Conservation (phyloP, 2,329 filamentous ascomycete genomes). For the Fusarium sterilihyphosum region DNA sequence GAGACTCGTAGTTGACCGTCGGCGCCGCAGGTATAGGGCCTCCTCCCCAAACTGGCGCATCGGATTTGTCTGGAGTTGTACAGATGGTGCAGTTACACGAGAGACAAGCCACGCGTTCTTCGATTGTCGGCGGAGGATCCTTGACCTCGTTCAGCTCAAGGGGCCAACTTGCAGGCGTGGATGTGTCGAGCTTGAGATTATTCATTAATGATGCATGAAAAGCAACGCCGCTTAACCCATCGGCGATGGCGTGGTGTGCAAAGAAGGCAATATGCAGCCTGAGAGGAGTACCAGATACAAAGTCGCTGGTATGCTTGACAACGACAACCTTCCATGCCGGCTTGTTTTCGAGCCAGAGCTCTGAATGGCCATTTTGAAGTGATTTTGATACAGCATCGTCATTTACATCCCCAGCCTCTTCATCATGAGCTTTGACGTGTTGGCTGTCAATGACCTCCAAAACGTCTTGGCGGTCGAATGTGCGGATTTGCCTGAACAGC, state of each 20-base stretch:
- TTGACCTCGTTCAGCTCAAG: background rate
- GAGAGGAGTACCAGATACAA: rapidly evolving
- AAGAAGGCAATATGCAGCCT: slow-evolving; percentile 13
- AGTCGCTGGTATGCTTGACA: background rate
- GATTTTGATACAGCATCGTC: background rate
- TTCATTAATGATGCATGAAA: slow-evolving; percentile 14
- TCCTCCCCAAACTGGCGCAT: background rate
- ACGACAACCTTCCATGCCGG: slow-evolving; percentile 21
- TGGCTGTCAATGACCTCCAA: background rate
- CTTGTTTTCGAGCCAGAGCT: background rate
- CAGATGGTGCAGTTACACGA: background rate
- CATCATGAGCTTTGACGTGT: rapidly evolving
- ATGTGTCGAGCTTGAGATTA: background rate
- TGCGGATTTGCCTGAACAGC: background rate
- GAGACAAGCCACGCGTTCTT: background rate
- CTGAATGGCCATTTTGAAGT: background rate
- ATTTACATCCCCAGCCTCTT: rapidly evolving
- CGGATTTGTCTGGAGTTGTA: background rate
- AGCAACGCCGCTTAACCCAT: slow-evolving; percentile 13
- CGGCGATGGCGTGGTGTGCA: slow-evolving; percentile 19
- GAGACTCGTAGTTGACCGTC: background rate
- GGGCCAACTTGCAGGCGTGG: background rate
- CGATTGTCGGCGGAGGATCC: background rate
- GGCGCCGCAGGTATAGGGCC: background rate
- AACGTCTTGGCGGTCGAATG: background rate